These are phyloP conservation scores for Globisporangium polare DNA, from an alignment of 352 stramenopile species.

Conservation along the genomic window DNA sequence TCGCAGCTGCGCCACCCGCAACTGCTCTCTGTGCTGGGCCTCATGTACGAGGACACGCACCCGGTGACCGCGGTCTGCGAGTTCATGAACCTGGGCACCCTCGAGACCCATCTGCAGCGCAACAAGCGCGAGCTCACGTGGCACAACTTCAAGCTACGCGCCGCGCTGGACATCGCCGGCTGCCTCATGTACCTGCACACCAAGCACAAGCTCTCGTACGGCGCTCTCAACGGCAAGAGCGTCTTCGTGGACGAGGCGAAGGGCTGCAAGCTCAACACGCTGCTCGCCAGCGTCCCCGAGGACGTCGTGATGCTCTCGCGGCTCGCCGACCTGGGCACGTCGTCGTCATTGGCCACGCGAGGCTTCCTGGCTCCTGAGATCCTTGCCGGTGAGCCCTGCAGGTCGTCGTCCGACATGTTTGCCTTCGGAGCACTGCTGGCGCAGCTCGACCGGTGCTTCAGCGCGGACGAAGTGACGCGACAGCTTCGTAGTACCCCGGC, in stretches of 20 bases:
- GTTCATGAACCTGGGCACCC: slow-evolving; percentile 63
- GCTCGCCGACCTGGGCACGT: slow-evolving; percentile 10
- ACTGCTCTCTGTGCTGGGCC: slow-evolving; percentile 49
- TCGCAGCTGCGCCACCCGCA: slow-evolving; percentile 70
- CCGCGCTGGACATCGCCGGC: slow-evolving; percentile 54
- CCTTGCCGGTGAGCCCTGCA: slow-evolving; percentile 35
- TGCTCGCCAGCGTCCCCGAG: slow-evolving; percentile 58
- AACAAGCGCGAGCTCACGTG: slow-evolving; percentile 46
- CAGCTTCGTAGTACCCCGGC: slow-evolving; percentile 34
- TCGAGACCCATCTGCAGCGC: slow-evolving; percentile 50
- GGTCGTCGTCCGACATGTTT: slow-evolving; percentile 66
- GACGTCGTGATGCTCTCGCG: slow-evolving; percentile 19
- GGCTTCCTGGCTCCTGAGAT: slow-evolving; percentile 58
- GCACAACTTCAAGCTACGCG: slow-evolving; percentile 77
- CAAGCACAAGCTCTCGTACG: slow-evolving; percentile 68
- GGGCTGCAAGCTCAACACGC: slow-evolving; percentile 75
- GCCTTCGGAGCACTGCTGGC: slow-evolving; percentile 64
- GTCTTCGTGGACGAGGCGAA: slow-evolving; percentile 72
- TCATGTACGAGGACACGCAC: slow-evolving; percentile 59
- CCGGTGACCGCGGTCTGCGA: slow-evolving; percentile 66
- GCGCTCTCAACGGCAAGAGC: slow-evolving; percentile 57
- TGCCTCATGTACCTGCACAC: slow-evolving; percentile 78
- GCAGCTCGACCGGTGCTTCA: slow-evolving; percentile 54
- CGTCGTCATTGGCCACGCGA: neutral
- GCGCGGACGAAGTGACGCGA: slow-evolving; percentile 61